Base-by-base conservation (phyloP, 176 grass and related monocot species). In the Rhynchospora tenuis region DNA sequence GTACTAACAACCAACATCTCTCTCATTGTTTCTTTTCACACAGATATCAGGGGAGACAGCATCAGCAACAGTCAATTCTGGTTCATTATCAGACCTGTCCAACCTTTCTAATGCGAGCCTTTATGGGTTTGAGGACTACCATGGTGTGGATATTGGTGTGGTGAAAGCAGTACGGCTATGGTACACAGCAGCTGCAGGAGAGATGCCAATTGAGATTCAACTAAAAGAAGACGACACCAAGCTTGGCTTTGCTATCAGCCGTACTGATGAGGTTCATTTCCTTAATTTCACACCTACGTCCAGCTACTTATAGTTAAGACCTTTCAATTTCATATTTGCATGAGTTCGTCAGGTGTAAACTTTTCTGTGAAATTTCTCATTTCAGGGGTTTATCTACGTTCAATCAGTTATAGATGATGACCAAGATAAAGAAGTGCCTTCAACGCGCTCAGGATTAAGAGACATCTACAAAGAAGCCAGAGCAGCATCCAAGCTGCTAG, bases 61-160 rank as follows among this genome's bases (percentile, higher is more conserved):
- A 3, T 99, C 96, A 24, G n/a, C 96, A 38, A 95, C 95, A 17
- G 92, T 98, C 44, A 95, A 91, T 84, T 87, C 89, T 19, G 93
- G 96, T 17, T 99, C 96, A 2, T 59, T 95, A 50, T 84, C 93
- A 2, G 96, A 99, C 77, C 96, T 99, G 13, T 83, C 93, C 19
- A 91, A 95, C 64, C 89, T 99, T 7, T 91, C 93, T 66, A 98
- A 98, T 73, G 89, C 91, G 68, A 99, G 96, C 65, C 87, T 95
- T 0, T 98, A 98, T 56, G 96, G 96, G 14, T 99, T 99, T 85
- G 96, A 99, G 84, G 93, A 99, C 85, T 99, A 95, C 57, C 96
- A 95, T 48, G 96, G 93, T 83, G 86, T 99, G 46, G 96, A 99
- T 88, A 99, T 99, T 73, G 93, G 96, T 77, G 93, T 99, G 58